A percentile compares a stretch with the other conserved stretches of the same genome.
Conservation (phyloP, 495 filamentous ascomycete genomes). For the Terfezia claveryi region DNA sequence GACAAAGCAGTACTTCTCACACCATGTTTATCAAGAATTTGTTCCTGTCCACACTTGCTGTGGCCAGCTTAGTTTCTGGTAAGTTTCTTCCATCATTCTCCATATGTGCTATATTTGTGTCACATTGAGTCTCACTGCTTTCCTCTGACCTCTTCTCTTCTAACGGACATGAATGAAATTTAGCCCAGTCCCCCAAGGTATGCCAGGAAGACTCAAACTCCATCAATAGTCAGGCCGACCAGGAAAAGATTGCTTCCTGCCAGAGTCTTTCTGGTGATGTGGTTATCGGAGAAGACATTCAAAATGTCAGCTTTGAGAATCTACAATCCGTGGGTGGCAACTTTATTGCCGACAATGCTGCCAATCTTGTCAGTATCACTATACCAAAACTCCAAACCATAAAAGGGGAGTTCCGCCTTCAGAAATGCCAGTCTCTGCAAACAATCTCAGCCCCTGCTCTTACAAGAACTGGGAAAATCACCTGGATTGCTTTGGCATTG, state of each 20-base stretch:
- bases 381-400: constrained; percentile 24
- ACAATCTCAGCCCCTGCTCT: constrained; percentile 41
- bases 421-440: constrained; percentile 41
- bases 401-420: constrained; percentile 42
- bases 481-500: constrained; percentile 49
- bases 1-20: constrained; percentile 20
- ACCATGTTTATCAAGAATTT: constrained; percentile 58
- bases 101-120: too few relatives aligned
- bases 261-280: constrained; percentile 46
- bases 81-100: constrained; percentile 18
- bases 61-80: constrained; percentile 44
- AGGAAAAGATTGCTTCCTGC: constrained; percentile 43
- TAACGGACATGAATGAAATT: background rate
- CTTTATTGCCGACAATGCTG: constrained; percentile 37
- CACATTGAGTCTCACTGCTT: background rate
- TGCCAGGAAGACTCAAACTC: constrained; percentile 23
- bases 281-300: constrained; percentile 33
- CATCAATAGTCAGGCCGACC: constrained; percentile 50
- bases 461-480: constrained; percentile 36
- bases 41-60: constrained; percentile 51
- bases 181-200: background rate
- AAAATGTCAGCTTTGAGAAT: constrained; percentile 30
- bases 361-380: constrained; percentile 30
- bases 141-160: background rate
- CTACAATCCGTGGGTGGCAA: constrained; percentile 47